Conservation (phyloP, 805 yeast genomes). For the Candida tibetensis region DNA sequence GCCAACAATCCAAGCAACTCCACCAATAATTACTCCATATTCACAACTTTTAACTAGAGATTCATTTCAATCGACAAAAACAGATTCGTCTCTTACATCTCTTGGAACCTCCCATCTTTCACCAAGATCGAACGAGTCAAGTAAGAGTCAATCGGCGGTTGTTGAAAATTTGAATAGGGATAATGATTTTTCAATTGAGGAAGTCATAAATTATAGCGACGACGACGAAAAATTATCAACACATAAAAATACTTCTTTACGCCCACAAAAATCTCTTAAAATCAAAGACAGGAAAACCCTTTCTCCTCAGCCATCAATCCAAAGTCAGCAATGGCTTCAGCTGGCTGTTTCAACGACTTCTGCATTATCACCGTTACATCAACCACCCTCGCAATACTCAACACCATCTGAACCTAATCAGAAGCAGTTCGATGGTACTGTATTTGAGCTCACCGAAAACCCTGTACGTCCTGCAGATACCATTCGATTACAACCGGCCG, state of each 20-base stretch:
- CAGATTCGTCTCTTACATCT: constrained; percentile 13
- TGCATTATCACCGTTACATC: constrained; percentile 16
- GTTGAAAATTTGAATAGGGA: constrained; percentile 7
- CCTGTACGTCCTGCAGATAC: background rate
- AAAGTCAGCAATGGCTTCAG: constrained; percentile 2
- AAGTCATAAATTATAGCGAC: constrained; percentile 36
- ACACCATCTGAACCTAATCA: constrained; percentile 13
- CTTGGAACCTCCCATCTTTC: constrained; percentile 12
- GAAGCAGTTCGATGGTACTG: background rate
- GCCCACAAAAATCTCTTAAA: constrained; percentile 7
- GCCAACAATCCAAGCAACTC: background rate
- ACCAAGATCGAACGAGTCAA: constrained; percentile 1
- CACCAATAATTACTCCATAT: constrained; percentile 4
- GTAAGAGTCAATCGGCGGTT: constrained; percentile 2
- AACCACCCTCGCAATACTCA: constrained; percentile 15
- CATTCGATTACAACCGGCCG: constrained; percentile 14
- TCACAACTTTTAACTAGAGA: constrained; percentile 7
- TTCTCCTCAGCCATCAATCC: constrained; percentile 1
- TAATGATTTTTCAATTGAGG: constrained; percentile 39
- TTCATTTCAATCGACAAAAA: constrained; percentile 16
- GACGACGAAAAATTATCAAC: constrained; percentile 14
- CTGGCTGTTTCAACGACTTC: constrained; percentile 9
- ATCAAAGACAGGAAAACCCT: constrained; percentile 3
- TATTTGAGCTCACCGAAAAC: background rate
- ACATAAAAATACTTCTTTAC: constrained; percentile 9